Evolutionary conservation across 2,329 filamentous ascomycete species (phyloP).

Genomic region (Cryphonectria carpinicola): DNA sequence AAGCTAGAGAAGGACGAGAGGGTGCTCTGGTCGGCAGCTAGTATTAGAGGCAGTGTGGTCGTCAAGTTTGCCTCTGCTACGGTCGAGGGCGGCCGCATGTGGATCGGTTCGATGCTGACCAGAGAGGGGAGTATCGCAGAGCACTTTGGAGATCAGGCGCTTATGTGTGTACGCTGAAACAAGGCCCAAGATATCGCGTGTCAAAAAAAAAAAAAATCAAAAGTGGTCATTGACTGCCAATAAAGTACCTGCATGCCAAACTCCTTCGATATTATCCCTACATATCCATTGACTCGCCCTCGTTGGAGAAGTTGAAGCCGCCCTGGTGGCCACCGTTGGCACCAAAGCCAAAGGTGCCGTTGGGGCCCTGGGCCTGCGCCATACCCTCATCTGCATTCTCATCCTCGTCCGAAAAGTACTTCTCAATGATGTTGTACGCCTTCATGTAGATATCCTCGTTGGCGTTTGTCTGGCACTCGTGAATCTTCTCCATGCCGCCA

Average conservation of each 20-base stretch:
- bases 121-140: constrained; percentile 72
- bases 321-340: constrained; percentile 68
- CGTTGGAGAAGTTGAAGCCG: constrained; percentile 92
- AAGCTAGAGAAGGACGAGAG: constrained; percentile 60
- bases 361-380: constrained; percentile 69
- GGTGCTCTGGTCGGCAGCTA: constrained; percentile 81
- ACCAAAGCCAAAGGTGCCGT: constrained; percentile 81
- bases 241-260: not conserved
- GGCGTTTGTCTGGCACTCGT: constrained; percentile 99
- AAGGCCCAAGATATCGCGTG: not conserved
- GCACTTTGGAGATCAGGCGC: constrained; percentile 78
- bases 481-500: constrained; percentile 99
- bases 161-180: constrained; percentile 70
- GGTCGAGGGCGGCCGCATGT: constrained; percentile 79
- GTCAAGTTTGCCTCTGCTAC: constrained; percentile 87
- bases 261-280: constrained; percentile 41
- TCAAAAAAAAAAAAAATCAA: not conserved
- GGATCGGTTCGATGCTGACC: constrained; percentile 76
- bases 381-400: constrained; percentile 84
- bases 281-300: constrained; percentile 68
- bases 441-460: constrained; percentile 99
- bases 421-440: constrained; percentile 99
- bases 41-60: constrained; percentile 79
- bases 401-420: constrained; percentile 99
- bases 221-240: not conserved